Conservation (phyloP, 768 basidiomycete species). For the Leccinum longicurvipes region DNA sequence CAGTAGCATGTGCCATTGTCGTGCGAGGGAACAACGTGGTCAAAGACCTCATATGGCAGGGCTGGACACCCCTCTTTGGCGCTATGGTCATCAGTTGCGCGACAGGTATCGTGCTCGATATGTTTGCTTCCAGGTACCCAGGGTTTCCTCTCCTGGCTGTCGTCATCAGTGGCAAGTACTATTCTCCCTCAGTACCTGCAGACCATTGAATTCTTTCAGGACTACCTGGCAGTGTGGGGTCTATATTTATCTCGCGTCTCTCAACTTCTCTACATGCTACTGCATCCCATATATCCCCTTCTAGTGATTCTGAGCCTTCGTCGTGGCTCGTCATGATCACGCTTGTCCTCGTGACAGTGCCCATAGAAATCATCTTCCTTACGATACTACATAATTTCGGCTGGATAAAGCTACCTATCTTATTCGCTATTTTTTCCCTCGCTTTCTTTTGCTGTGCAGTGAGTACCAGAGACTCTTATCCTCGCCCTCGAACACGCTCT, state of each 20-base stretch:
- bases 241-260: slow-evolving; percentile 86
- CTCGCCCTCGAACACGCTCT: neutral
- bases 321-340: slow-evolving; percentile 59
- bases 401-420: slow-evolving; percentile 71
- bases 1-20: slow-evolving; percentile 49
- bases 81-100: slow-evolving; percentile 86
- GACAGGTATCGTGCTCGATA: slow-evolving; percentile 89
- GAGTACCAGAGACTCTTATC: slow-evolving; percentile 36
- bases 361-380: slow-evolving; percentile 76
- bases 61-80: slow-evolving; percentile 89
- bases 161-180: slow-evolving; percentile 72
- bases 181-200: neutral
- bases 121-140: slow-evolving; percentile 81
- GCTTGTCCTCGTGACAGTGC: slow-evolving; percentile 73
- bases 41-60: slow-evolving; percentile 69
- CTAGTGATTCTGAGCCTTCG: slow-evolving; percentile 29
- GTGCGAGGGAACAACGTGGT: slow-evolving; percentile 68
- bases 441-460: slow-evolving; percentile 77
- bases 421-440: slow-evolving; percentile 67
- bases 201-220: slow-evolving; percentile 38
- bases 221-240: slow-evolving; percentile 84
- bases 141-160: slow-evolving; percentile 87
- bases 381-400: slow-evolving; percentile 58
- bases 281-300: slow-evolving; percentile 6
- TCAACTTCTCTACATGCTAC: slow-evolving; percentile 80